phyloP scores from a whole-genome alignment of 2,329 filamentous ascomycete genomes.

The Proliferodiscus dingleyae region DNA sequence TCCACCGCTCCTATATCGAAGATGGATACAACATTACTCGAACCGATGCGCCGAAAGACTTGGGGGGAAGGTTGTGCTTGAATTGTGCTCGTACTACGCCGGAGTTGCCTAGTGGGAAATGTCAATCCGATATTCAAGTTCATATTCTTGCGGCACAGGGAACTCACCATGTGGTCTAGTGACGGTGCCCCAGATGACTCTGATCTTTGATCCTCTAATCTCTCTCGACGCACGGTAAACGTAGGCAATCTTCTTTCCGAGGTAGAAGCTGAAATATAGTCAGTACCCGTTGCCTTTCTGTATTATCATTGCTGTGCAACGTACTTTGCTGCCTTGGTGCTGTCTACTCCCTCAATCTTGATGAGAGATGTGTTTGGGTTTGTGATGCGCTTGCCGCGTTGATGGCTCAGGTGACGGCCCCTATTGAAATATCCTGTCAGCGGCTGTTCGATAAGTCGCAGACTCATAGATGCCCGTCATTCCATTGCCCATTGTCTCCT shows the following conservation, averaged over 20 bases:
- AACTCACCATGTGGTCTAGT: slow-evolving; percentile 85
- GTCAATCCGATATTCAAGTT: slow-evolving; percentile 10
- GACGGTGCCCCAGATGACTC: slow-evolving; percentile 99
- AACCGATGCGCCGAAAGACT: slow-evolving; percentile 93
- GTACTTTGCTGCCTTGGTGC: slow-evolving; percentile 82
- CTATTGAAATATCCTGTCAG: slow-evolving; percentile 42
- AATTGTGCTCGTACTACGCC: slow-evolving; percentile 98
- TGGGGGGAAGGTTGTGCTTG: slow-evolving; percentile 89
- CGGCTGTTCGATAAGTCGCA: slow-evolving; percentile 7
- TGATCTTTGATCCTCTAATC: slow-evolving; percentile 96
- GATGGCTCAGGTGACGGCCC: slow-evolving; percentile 98
- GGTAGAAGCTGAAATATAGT: slow-evolving; percentile 66
- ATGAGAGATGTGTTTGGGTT: slow-evolving; percentile 90
- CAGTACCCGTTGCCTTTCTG: slow-evolving; percentile 15
- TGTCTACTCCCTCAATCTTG: slow-evolving; percentile 98
- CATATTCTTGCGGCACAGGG: neutral
- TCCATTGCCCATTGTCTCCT: neutral
- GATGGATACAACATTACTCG: slow-evolving; percentile 98
- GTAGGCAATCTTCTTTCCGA: slow-evolving; percentile 97
- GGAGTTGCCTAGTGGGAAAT: slow-evolving; percentile 70
- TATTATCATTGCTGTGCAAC: slow-evolving; percentile 31
- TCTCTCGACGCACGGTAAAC: slow-evolving; percentile 96
- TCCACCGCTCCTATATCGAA: slow-evolving; percentile 78
- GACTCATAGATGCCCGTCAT: slow-evolving; percentile 5
- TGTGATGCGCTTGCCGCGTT: slow-evolving; percentile 88